Base-by-base conservation (phyloP, 2,329 filamentous ascomycete species). In the Neofusicoccum parvum region DNA sequence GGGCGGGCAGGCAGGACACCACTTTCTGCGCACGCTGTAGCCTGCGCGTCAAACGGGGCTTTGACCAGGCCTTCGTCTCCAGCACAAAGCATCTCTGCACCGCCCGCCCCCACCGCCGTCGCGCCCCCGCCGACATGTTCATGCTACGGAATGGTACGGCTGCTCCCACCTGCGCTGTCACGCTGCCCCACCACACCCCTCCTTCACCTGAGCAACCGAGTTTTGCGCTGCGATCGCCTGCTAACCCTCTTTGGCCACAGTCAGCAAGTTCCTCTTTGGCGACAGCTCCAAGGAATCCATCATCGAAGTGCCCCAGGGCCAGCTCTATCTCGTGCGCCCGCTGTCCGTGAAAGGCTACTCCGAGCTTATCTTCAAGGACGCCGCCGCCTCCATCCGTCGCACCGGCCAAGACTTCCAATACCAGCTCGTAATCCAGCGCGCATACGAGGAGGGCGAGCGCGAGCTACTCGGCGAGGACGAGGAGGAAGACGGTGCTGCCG, bases 301-400 rank as follows among this genome's bases (percentile, higher is more conserved):
- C 75, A 92, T 97, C 80, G 94, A 98, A 77, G 89, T 99, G 49
- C 89, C 94, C 15, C 93, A 98, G 79, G 95, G 95, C 75, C 94
- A 98, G 79, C 92, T 99, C 50, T 99, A 97, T 79, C 90, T 99
- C 71, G 95, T 99, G 72, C 92, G 95, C 72, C 95, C 95, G 11
- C 87, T 92, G 58, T 98, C 94, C 7, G 93, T 94, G 65, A 99
- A 99, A 79, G 95, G 95, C 70, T 98, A 97, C 78, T 97, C 94
- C 1, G 95, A 99, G 80, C 92, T 98, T 76, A 96, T 99, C 80
- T 99, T 97, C 85, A 97, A 95, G 79, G 95, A 99, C 88, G 91
- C 93, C 45, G 91, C 92, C 53, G 92, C 94, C 62, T 92, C 90
- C 69, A 96, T 99, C 74, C 90, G 96, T 69, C 89, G 92, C 69